phyloP scores from a whole-genome alignment of 441 rosid species.

The Erodium texanum region DNA sequence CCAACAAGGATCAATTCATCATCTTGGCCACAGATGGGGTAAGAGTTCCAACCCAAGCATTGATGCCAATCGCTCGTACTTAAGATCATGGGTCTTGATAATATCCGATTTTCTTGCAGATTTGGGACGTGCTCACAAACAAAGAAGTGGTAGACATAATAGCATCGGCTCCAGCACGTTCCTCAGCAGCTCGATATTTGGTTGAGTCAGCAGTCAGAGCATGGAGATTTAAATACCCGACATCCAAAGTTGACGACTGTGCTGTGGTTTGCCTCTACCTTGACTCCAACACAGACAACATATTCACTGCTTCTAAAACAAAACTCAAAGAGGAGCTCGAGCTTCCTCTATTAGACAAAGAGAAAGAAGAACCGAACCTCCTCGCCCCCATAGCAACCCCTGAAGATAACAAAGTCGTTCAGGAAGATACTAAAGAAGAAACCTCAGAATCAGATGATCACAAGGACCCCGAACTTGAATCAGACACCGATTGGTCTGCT shows the following conservation, averaged over 20 bases:
- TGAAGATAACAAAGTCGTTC: constrained; percentile 28
- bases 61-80: neutral
- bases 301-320: constrained; percentile 41
- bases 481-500: constrained; percentile 68
- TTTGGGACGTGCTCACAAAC: constrained; percentile 92
- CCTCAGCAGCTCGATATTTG: constrained; percentile 67
- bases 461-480: constrained; percentile 22
- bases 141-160: constrained; percentile 83
- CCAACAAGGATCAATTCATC: constrained; percentile 69
- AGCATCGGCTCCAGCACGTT: constrained; percentile 50
- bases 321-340: constrained; percentile 36
- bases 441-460: constrained; percentile 33
- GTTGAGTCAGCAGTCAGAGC: constrained; percentile 75
- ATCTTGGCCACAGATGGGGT: constrained; percentile 96
- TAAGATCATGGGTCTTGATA: no score
- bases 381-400: constrained; percentile 24
- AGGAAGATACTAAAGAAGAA: constrained; percentile 37
- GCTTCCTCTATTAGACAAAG: constrained; percentile 19
- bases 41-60: constrained; percentile 15
- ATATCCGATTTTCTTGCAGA: constrained; percentile 29
- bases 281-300: constrained; percentile 29
- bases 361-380: constrained; percentile 24
- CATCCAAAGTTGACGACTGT: constrained; percentile 91
- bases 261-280: constrained; percentile 91
- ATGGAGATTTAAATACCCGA: constrained; percentile 82